Evolutionary conservation across 1,284 basidiomycete genomes (phyloP), one percentile per base, ranked within the genome.

Genomic region (Rhodotorula sp.): DNA sequence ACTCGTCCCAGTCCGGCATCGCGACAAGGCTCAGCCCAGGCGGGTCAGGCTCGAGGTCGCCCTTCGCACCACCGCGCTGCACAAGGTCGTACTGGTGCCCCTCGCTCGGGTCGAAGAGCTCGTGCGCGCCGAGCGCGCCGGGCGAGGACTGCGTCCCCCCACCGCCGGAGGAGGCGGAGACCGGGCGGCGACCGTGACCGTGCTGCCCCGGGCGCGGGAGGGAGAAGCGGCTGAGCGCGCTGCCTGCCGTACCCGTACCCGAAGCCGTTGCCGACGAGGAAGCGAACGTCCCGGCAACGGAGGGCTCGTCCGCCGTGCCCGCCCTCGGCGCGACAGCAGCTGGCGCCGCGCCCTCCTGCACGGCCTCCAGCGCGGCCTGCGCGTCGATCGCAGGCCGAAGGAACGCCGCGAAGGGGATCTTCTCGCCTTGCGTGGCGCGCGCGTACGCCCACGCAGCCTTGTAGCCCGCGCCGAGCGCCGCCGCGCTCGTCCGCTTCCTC

Each of bases 381-480:
- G 34, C 44, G 4, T 65, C 59, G 46, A 64, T 37, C 22, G 37
- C 48, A 5, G 22, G 44, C 15, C 37, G 21, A 21, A 64, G 46
- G 36, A 67, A 67, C 10, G 27, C 13, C 15, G 34, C 50, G 58
- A 67, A 70, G 8, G 59, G 8, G 36, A 32, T 7, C 29, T 17
- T n/a, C 8, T 7, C 13, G n/a, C 51, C 61, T 0, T 32, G 29
- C 46, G 58, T 19, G 1, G 54, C 46, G 41, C 66, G 66, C 2
- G 34, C 21, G 39, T 29, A 68, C 10, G 55, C 62, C 68, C 68
- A 76, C 3, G 67, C 69, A 0, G 74, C 74, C 36, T 74, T 76
- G 69, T 76, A 71, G 15, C 54, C 74, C n/a, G 67, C 59, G n/a
- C 74, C 72, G 9, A 73, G 57, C 29, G 64, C 71, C 9, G 53